A percentile compares a stretch with the other conserved stretches of the same genome.
phyloP scores from a whole-genome alignment of 2,329 filamentous ascomycete species.

The Penicillium glabrum region DNA sequence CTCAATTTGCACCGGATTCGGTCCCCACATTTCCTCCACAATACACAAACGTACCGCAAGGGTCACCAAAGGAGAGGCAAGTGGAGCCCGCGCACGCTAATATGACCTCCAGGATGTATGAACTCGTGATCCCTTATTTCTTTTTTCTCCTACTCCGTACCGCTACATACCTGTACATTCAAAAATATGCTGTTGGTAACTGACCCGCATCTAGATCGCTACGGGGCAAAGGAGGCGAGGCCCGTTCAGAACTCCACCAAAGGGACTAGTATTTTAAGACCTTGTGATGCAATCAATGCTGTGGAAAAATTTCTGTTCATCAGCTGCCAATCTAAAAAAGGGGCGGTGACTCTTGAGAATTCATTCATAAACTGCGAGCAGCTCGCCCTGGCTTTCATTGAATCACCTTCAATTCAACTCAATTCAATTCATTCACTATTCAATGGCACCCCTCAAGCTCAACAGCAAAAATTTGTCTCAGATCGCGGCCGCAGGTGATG shows the following conservation, averaged over 20 bases:
- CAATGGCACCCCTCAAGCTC: conserved; percentile 40
- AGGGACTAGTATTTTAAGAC: background rate
- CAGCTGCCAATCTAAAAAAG: background rate
- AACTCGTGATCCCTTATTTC: background rate
- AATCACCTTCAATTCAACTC: background rate
- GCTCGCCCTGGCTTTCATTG: background rate
- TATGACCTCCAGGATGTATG: background rate
- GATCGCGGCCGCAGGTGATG: conserved; percentile 32
- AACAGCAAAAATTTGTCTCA: conserved; percentile 40
- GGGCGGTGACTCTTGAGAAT: background rate
- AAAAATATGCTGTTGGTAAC: background rate
- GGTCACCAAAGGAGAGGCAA: background rate
- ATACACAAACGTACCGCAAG: background rate
- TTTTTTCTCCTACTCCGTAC: background rate
- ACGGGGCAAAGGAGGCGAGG: background rate
- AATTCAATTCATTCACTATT: conserved; percentile 18
- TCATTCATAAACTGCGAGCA: background rate
- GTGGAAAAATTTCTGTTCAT: background rate
- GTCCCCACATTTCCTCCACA: background rate
- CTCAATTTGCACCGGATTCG: background rate
- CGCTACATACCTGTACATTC: background rate
- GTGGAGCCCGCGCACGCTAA: background rate
- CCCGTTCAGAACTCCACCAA: background rate
- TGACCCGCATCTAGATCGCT: background rate
- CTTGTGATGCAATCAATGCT: background rate